Percentiles rank a stretch among this genome's conserved stretches.
Evolutionary conservation across 139 green algal genomes (phyloP).

Genomic region (Gonium pectorale): DNA sequence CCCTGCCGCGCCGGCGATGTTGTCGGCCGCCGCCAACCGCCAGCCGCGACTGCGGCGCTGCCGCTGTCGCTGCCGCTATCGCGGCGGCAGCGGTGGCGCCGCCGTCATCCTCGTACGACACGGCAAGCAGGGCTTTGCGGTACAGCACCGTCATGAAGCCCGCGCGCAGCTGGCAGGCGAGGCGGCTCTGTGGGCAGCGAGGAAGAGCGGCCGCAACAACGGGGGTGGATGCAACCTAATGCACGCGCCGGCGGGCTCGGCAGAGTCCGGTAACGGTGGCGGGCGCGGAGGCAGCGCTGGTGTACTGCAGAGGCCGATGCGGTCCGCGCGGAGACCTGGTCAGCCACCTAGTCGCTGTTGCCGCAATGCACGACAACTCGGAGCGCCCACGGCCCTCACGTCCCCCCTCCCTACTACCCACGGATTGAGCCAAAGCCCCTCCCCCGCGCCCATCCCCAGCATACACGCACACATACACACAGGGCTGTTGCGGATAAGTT

Average conservation of each 20-base stretch:
- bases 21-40: background rate
- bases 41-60: background rate
- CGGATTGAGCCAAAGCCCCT: too few relatives aligned
- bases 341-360: background rate
- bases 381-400: too few relatives aligned
- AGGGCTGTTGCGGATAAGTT: too few relatives aligned
- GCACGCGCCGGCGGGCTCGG: background rate
- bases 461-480: too few relatives aligned
- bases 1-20: background rate
- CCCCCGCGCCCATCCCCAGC: background rate
- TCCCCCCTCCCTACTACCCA: too few relatives aligned
- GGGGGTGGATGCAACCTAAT: too few relatives aligned
- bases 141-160: slow-evolving; percentile 76
- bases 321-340: background rate
- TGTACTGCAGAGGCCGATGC: background rate
- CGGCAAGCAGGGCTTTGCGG: slow-evolving; percentile 67
- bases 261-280: background rate
- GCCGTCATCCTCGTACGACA: background rate
- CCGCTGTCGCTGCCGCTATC: background rate
- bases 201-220: background rate
- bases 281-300: background rate
- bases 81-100: background rate
- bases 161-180: slow-evolving; percentile 69
- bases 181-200: slow-evolving; percentile 37
- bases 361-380: background rate